Evolutionary conservation across 2,329 filamentous ascomycete species (phyloP), one percentile per base, ranked within the genome.

Genomic region (Aureobasidium sp.): DNA sequence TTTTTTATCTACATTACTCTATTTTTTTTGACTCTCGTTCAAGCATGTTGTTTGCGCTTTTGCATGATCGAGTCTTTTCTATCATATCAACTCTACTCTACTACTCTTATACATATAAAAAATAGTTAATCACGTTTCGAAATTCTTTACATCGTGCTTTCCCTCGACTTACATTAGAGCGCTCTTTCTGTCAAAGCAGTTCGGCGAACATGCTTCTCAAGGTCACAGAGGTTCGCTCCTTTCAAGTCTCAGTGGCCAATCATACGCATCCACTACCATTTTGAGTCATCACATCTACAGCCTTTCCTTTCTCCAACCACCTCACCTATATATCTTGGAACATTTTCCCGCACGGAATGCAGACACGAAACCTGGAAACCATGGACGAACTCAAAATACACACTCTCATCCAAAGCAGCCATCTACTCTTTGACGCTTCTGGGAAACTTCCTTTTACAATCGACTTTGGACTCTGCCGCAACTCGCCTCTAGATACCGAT

Each of bases 11-110:
- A 12, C 33, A 17, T 39, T 37, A 37, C 14, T 24, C 24, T 24
- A 24, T 24, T 24, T 29, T 29, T 29, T 48, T n/a, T 33, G 27
- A 33, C 31, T 47, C 31, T 59, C 40, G 53, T 45, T 44, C 40
- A 27, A 44, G 39, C 37, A 59, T 29, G 54, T 59, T 48, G 35
- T 33, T 56, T 24, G 42, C 22, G 11, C 24, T 48, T 27, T 59
- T 39, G 42, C 42, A 37, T 54, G 24, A 33, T 45, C 14, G 24
- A 35, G 9, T 57, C 22, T 39, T 42, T 29, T 27, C 9, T 15
- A 39, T 37, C 50, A 56, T 48, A 44, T n/a, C 42, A 57, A 31
- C 53, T 57, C 53, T 57, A 40, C 39, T 45, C 53, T 57, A 33
- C 53, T 57, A 33, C 27, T 11, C n/a, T 33, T 45, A 44, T 35